Percentiles rank a stretch among this genome's conserved stretches.
Evolutionary conservation across 345 rosid genomes (phyloP).

Genomic region (Eucalyptus victrix): DNA sequence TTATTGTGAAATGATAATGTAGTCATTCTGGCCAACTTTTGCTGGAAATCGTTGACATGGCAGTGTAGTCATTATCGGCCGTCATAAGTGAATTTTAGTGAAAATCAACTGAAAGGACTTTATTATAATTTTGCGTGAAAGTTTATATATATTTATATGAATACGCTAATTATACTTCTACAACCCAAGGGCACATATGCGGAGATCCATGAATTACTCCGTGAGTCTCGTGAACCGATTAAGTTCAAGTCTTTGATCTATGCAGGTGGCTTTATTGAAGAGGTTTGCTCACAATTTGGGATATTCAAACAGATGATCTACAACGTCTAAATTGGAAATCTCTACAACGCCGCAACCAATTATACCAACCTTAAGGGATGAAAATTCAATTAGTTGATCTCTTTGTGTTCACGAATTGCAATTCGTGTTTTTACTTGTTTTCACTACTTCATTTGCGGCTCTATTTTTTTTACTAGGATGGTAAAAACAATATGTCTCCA

Average conservation of each 20-base stretch:
- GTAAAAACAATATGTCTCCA: background rate
- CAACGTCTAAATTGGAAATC: background rate
- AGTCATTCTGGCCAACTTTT: background rate
- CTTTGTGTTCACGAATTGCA: background rate
- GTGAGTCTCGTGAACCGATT: background rate
- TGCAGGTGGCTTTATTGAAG: background rate
- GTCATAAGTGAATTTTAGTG: fast-evolving
- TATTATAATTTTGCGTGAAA: background rate
- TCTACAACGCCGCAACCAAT: background rate
- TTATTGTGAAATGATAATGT: background rate
- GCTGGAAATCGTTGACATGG: fast-evolving
- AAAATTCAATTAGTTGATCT: background rate
- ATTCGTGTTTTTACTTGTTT: background rate
- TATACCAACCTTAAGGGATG: background rate
- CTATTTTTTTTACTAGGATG: background rate
- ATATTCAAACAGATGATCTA: background rate
- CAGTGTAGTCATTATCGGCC: fast-evolving
- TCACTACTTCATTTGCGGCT: background rate
- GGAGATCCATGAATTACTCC: background rate
- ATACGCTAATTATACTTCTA: background rate
- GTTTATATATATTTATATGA: background rate
- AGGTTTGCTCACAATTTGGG: background rate
- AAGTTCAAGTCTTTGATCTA: background rate
- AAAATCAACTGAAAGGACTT: background rate
- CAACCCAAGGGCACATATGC: background rate